Percentiles rank a stretch among this genome's conserved stretches.
phyloP scores from a whole-genome alignment of 495 filamentous ascomycete species.

The Acidiella bohemica region DNA sequence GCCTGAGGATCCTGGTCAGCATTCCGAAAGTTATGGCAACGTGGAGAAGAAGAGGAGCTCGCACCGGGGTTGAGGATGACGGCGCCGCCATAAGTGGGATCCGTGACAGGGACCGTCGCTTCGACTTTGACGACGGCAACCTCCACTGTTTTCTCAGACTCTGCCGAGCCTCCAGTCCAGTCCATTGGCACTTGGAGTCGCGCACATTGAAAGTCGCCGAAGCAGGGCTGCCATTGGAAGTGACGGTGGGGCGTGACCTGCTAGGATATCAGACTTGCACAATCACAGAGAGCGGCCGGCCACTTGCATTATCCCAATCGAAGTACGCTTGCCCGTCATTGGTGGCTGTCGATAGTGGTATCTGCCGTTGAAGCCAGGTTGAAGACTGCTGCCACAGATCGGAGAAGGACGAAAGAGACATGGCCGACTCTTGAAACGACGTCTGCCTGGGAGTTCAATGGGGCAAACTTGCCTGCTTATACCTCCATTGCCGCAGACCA shows the following conservation, averaged over 20 bases:
- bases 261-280: neutral
- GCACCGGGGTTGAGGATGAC: conserved; percentile 34
- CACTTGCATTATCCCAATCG: neutral
- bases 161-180: conserved; percentile 29
- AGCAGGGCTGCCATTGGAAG: conserved; percentile 10
- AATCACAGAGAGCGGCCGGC: neutral
- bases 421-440: no score
- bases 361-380: neutral
- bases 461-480: no score
- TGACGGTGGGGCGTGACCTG: conserved; percentile 6
- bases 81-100: conserved; percentile 33
- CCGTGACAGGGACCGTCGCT: conserved; percentile 30
- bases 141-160: conserved; percentile 26
- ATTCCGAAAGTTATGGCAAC: no score
- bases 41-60: no score
- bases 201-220: conserved; percentile 27
- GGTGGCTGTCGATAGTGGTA: neutral
- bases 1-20: conserved; percentile 9
- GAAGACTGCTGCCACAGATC: conserved; percentile 1
- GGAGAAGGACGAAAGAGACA: neutral
- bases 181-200: conserved; percentile 30
- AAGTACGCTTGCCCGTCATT: neutral
- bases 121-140: conserved; percentile 29
- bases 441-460: no score
- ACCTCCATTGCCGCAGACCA: no score